Evolutionary conservation across 257 asterid genomes (phyloP).

Genomic region (Capsicum pubescens): DNA sequence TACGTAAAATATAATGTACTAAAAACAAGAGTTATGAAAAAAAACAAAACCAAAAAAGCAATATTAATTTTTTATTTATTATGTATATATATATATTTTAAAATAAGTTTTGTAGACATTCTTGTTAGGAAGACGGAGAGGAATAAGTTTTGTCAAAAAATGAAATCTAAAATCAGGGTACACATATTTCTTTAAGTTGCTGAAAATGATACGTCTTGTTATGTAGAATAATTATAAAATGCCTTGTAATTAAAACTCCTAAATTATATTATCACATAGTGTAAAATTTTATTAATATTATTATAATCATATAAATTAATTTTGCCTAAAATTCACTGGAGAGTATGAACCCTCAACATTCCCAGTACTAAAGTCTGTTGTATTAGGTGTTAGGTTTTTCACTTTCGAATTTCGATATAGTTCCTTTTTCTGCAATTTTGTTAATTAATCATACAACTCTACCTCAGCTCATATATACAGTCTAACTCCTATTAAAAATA

Average conservation of each 20-base stretch:
- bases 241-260: neutral
- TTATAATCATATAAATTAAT: neutral
- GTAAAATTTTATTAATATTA: neutral
- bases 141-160: neutral
- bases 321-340: neutral
- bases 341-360: neutral
- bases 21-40: too few species aligned
- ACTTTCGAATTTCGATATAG: neutral
- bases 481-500: too few species aligned
- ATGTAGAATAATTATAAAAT: neutral
- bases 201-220: neutral
- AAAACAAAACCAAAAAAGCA: too few species aligned
- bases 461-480: constrained; percentile 3
- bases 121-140: neutral
- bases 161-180: neutral
- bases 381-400: constrained; percentile 25
- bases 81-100: too few species aligned
- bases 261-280: neutral
- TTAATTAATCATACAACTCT: constrained; percentile 36
- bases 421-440: constrained; percentile 20
- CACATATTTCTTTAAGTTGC: neutral
- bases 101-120: too few species aligned
- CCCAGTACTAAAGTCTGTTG: neutral
- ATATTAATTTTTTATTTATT: too few species aligned
- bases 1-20: too few species aligned